Conservation (phyloP, 1,139 yeast species). For the Debaryomyces sp. region DNA sequence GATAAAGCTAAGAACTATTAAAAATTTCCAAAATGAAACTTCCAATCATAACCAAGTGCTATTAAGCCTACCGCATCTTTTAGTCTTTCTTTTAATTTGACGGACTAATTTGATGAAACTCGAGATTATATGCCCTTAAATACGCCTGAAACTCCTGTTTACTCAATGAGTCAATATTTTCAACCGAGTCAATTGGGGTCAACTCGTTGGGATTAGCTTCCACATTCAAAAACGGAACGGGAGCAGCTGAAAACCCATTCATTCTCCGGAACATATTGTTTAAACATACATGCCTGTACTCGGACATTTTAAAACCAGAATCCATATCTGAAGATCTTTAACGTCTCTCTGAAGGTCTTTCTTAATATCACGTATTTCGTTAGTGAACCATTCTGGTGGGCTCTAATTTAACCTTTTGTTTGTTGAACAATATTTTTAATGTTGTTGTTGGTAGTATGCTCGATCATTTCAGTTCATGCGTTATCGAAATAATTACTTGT, state of each 20-base stretch:
- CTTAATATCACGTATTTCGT: neutral
- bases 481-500: neutral
- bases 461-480: neutral
- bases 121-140: neutral
- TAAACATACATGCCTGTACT: neutral
- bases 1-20: no score
- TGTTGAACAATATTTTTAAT: neutral
- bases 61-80: no score
- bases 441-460: no score
- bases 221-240: neutral
- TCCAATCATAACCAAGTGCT: no score
- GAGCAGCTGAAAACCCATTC: neutral
- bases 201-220: neutral
- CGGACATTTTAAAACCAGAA: neutral
- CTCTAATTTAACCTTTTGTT: neutral
- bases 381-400: neutral
- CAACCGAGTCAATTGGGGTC: constrained; percentile 11
- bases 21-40: no score
- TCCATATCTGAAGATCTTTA: neutral
- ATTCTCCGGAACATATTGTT: constrained; percentile 8
- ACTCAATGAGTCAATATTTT: constrained; percentile 3
- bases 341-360: no score
- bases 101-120: neutral
- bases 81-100: neutral
- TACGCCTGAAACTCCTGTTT: neutral